Conservation (phyloP, 495 filamentous ascomycete species). For the Hypoxylon perforatum region DNA sequence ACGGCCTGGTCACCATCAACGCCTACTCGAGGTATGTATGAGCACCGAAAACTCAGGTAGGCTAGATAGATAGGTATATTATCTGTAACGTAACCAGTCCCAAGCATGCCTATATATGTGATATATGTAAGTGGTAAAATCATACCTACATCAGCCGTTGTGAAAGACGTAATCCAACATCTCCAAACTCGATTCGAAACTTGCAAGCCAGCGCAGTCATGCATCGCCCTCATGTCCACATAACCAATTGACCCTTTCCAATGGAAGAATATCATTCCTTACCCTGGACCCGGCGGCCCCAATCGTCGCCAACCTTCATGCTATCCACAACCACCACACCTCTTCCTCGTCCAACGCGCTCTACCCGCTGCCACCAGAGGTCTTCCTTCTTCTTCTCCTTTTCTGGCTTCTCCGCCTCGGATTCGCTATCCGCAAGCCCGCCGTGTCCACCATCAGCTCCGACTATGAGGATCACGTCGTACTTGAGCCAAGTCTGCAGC, state of each 20-base stretch:
- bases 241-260: background rate
- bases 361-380: slow-evolving; percentile 84
- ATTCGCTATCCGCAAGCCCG: slow-evolving; percentile 89
- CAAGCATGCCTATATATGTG: no score
- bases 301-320: slow-evolving; percentile 81
- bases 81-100: background rate
- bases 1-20: no score
- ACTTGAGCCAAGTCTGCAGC: slow-evolving; percentile 85
- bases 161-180: slow-evolving; percentile 25
- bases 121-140: no score
- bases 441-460: slow-evolving; percentile 85
- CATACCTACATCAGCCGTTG: slow-evolving; percentile 27
- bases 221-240: slow-evolving; percentile 27
- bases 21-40: no score
- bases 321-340: slow-evolving; percentile 88
- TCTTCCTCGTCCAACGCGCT: slow-evolving; percentile 84
- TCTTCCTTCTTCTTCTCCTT: slow-evolving; percentile 54
- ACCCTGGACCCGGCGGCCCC: slow-evolving; percentile 77
- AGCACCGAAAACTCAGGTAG: no score
- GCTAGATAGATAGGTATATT: no score
- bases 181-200: slow-evolving; percentile 8
- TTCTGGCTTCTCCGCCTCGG: slow-evolving; percentile 71
- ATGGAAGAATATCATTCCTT: slow-evolving; percentile 65
- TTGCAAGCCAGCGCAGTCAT: slow-evolving; percentile 19
- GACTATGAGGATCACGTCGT: slow-evolving; percentile 82